Base-by-base conservation (phyloP, 257 asterid genomes). In the Ballota nigra region DNA sequence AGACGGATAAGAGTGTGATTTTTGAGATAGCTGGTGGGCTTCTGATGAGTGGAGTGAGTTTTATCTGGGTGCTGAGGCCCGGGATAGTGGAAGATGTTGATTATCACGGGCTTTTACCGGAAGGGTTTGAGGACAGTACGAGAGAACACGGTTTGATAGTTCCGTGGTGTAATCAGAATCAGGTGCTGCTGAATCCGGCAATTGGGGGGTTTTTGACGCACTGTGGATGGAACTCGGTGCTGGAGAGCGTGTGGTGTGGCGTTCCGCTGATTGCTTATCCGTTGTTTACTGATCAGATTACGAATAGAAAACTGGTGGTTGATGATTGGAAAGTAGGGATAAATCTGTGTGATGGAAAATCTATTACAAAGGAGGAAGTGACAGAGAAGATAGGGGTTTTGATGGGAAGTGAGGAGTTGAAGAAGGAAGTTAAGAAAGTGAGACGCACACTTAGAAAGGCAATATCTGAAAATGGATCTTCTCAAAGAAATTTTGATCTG, bases 211-310 rank as follows among this genome's bases (percentile, higher is more conserved):
- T 88, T 47, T 51, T 90, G 47, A 88, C 89, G 0, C 97, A 90
- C 0, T 88, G 95, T 13, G 95, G 97, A 16, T 90, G 97, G 95
- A 90, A 88, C 56, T 90, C 95, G 18, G 49, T 83, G 0, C 53
- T 88, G 71, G 92, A 88, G 18, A 85, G 97, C 7, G 66, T 81
- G 5, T 90, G 97, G 91, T 79, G 78, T 40, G 78, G 85, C 0
- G 81, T 82, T 1, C 92, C 95, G 0, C 75, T 88, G 84, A 71
- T 88, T 11, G 83, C 89, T 59, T 83, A 79, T 58, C 97, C 97
- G 0, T 18, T 90, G 38, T 63, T 85, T 15, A 79, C 88, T 0
- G 97, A 90, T 72, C 97, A 90, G 59, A 83, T 83, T 4, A 84
- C 97, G 1, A 90, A 88, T 29, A 61, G 95, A 20, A 86, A 86